Evolutionary conservation across 805 yeast species (phyloP), one percentile per base, ranked within the genome.

Genomic region (Metschnikowia sp.): DNA sequence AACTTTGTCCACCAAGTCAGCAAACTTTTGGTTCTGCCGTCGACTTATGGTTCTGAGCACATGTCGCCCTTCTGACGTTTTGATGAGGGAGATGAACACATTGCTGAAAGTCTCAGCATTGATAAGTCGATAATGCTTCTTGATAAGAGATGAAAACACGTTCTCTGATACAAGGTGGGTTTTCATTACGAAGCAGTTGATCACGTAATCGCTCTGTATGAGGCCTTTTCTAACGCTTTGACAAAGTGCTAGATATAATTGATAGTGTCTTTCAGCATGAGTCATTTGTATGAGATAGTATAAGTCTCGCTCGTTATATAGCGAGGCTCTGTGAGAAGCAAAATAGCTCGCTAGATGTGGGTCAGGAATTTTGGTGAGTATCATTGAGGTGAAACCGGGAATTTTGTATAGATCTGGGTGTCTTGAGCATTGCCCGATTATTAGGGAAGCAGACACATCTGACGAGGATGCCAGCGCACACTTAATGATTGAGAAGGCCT

Each of bases 291-390:
- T 32, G 8, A 48, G 38, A 26, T 30, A 26, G 15, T 31, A 40
- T 10, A 42, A 35, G 35, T 51, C 54, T 19, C 29, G 44, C 35
- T 51, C 54, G 39, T 48, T 51, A 30, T 29, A 32, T 18, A 12
- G 15, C n/a, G 42, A 13, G 4, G 13, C 7, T 32, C 40, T 30
- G 26, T 44, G 13, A 12, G 33, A 33, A n/a, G 45, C 37, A 13
- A 50, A 35, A 18, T 32, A 40, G 19, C 42, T 40, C 5, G 26
- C 34, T 5, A 40, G 13, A n/a, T 32, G 36, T 18, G 38, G 11
- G 15, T 36, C 40, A 3, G 26, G 18, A 8, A 10, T 8, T 5
- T 15, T 30, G 11, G 35, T 5, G 13, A 43, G 35, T 10, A 42
- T 30, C 29, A 38, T 28, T 5, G 51, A 44, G 6, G 30, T 39